Evolutionary conservation across 2,329 filamentous ascomycete genomes (phyloP), one percentile per base, ranked within the genome.

Genomic region (Aspergillus pseudoglaucus): DNA sequence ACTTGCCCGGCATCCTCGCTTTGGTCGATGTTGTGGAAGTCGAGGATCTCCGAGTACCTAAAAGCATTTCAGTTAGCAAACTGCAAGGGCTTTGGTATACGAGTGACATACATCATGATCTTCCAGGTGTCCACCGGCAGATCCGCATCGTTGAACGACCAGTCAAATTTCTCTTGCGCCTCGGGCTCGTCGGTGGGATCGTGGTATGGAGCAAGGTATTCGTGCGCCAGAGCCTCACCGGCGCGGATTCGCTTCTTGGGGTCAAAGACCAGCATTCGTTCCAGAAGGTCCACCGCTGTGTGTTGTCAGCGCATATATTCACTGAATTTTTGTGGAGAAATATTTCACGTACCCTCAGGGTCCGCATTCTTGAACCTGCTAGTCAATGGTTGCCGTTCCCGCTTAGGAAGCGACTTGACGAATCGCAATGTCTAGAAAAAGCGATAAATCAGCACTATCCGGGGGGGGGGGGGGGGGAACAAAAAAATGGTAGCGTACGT

Each of bases 41-140:
- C 90, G 61, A 97, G 85, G 61, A 98, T 97, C 71, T 97, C 91
- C 45, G 90, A 95, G 77, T 97, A 97, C 90, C 90, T 95, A 66
- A 38, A 38, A 47, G 37, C 39, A 45, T 43, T 39, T 40, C 44
- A 49, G 38, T 43, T 39, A 42, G 54, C 42, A 17, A 20, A 12
- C 10, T 3, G 18, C 15, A 18, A 39, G 4, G 33, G 15, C 15
- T 17, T 35, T 17, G 14, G 17, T 18, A 39, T 10, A 10, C 8
- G 30, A 41, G 39, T 17, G 8, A 69, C 86, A 65, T 78, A 95
- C 93, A 98, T 98, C 93, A 97, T 98, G 67, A 98, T 96, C 77
- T 98, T 98, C 93, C 93, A 98, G n/a, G 90, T 95, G 66, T 98
- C 93, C 44, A 97, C 90, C 1, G 93, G 91, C 48, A 98, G 76